Conservation (phyloP, 371 early-diverging fungal genomes). For the Cokeromyces recurvatus region DNA sequence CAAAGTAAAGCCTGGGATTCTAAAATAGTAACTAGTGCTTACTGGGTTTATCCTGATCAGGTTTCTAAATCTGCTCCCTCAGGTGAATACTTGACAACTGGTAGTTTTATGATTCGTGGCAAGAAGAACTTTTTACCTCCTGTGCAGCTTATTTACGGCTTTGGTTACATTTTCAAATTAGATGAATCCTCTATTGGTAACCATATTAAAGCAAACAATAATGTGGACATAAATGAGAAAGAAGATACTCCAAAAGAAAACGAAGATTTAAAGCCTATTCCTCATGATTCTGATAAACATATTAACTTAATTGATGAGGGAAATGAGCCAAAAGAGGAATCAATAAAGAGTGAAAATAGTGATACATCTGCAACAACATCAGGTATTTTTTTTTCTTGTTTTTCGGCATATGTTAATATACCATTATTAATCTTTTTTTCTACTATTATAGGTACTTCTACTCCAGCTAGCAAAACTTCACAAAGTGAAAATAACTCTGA, state of each 20-base stretch:
- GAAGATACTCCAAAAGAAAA: background rate
- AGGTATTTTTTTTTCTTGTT: background rate
- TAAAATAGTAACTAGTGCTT: constrained; percentile 94
- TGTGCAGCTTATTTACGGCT: constrained; percentile 94
- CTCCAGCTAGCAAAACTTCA: background rate
- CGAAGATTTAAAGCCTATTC: background rate
- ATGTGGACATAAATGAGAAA: constrained; percentile 3
- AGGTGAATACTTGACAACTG: constrained; percentile 95
- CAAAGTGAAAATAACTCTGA: constrained; percentile 17
- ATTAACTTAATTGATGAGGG: too few relatives aligned
- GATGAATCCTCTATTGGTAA: constrained; percentile 74
- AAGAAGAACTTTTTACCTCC: constrained; percentile 96
- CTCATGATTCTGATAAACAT: too few relatives aligned
- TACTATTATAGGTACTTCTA: background rate
- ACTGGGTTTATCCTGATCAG: constrained; percentile 94
- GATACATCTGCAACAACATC: background rate
- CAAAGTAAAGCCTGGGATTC: constrained; percentile 98
- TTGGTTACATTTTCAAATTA: constrained; percentile 90
- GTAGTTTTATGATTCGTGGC: constrained; percentile 97
- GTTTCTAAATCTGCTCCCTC: constrained; percentile 95
- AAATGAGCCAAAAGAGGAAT: background rate
- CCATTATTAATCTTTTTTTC: background rate
- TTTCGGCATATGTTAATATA: background rate
- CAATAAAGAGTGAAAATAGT: background rate
- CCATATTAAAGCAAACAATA: constrained; percentile 48